Evolutionary conservation across 257 asterid species (phyloP), one percentile per base, ranked within the genome.

Genomic region (Verbena officinalis): DNA sequence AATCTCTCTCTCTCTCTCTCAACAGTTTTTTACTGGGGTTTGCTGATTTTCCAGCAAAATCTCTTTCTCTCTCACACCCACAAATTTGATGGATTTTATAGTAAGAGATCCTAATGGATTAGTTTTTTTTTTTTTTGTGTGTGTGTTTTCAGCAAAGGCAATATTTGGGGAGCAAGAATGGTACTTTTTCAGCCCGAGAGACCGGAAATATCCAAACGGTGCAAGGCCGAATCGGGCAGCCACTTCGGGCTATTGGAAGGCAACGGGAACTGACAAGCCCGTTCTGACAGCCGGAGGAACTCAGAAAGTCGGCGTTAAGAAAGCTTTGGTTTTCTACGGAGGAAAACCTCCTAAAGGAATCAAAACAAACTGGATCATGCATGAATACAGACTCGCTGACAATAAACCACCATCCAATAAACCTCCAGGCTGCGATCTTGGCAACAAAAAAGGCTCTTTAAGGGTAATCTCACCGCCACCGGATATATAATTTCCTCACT

Each of bases 361-460:
- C 43, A 83, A 83, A 34, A 77, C 83, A 7, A 83, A 77, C 30
- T 83, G 88, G 88, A 83, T 83, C 70, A 83, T 83, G 88, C 88
- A 83, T 50, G 88, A 83, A 31, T 83, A 83, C 44, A 60, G 88
- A 11, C 70, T 83, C 6, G 46, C 72, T 4, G 85, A 80, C 43
- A 74, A 73, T 48, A 80, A 83, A 56, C 50, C 21, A 27, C 58
- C 71, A 20, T 77, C 64, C 52, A 55, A 61, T 0, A 79, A 65
- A 40, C 83, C 85, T 14, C 83, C 80, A 3, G 73, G 78, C 23
- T 79, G 79, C 40, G 83, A 77, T 46, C 19, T 30, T 36, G 71
- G 54, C 72, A 65, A 12, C 83, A 87, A 82, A 60, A 88, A 88
- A 67, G 91, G 79, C 43, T 88, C 96, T 12, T 66, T 86, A 60